phyloP scores from a whole-genome alignment of 2,329 filamentous ascomycete species.

The Nemania sp. region DNA sequence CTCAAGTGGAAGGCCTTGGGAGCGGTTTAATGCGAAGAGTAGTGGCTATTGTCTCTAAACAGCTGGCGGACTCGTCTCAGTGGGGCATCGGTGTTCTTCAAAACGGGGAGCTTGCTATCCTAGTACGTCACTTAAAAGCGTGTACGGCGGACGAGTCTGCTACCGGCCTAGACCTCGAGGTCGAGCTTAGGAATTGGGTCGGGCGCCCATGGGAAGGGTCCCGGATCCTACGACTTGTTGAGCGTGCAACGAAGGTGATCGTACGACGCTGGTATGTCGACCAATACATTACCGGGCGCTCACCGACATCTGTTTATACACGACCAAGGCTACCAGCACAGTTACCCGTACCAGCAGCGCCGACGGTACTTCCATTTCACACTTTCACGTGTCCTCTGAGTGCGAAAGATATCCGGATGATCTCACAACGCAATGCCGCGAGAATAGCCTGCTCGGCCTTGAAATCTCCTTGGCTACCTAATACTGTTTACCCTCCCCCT shows the following conservation, averaged over 20 bases:
- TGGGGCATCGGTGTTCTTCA: constrained; percentile 80
- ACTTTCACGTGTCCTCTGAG: constrained; percentile 95
- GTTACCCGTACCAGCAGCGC: constrained; percentile 80
- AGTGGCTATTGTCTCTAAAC: constrained; percentile 85
- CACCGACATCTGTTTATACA: constrained; percentile 63
- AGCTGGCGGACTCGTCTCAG: constrained; percentile 79
- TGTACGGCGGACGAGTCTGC: constrained; percentile 43
- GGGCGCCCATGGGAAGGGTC: constrained; percentile 86
- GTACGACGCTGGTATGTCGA: constrained; percentile 89
- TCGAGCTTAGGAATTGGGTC: constrained; percentile 62
- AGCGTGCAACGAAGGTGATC: constrained; percentile 77
- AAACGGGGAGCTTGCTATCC: constrained; percentile 53
- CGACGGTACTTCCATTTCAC: constrained; percentile 94
- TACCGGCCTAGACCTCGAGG: constrained; percentile 42
- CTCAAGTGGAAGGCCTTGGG: constrained; percentile 58
- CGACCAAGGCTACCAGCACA: constrained; percentile 73
- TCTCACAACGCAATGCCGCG: constrained; percentile 91
- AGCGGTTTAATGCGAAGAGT: constrained; percentile 90
- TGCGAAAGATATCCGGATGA: constrained; percentile 87
- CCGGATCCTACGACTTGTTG: constrained; percentile 77
- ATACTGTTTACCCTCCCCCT: constrained; percentile 81
- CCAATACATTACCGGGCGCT: constrained; percentile 65
- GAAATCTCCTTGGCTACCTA: constrained; percentile 81
- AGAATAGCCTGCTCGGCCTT: constrained; percentile 91
- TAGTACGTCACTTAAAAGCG: constrained; percentile 52